These are phyloP conservation scores for Spathaspora arborariae DNA, from an alignment of 805 yeast genomes.

Conservation along the genomic window DNA sequence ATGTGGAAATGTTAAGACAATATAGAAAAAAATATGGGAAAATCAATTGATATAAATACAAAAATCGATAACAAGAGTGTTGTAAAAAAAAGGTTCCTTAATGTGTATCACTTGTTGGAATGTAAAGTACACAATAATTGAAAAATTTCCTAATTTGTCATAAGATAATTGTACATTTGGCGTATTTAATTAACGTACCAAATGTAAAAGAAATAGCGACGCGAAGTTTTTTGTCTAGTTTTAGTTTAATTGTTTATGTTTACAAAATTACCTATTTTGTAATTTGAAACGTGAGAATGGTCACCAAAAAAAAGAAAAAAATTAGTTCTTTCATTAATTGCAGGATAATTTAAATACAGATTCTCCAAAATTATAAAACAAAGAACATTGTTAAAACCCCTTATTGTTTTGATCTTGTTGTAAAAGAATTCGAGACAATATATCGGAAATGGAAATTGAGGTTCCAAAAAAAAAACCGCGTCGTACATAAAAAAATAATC, in stretches of 20 bases:
- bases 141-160: neutral
- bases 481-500: neutral
- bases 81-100: neutral
- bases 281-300: neutral
- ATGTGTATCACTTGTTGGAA: neutral
- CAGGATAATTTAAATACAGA: neutral
- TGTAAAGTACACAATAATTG: neutral
- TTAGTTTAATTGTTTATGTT: neutral
- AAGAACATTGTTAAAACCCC: neutral
- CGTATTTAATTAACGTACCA: neutral
- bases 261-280: neutral
- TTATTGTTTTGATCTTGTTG: neutral
- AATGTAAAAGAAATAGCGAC: neutral
- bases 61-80: neutral
- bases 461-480: neutral
- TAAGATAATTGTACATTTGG: neutral
- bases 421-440: neutral
- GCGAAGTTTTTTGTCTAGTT: neutral
- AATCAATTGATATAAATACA: neutral
- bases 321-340: neutral
- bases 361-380: neutral
- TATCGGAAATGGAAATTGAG: neutral
- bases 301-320: neutral
- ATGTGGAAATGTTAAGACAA: neutral
- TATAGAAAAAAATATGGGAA: neutral